These are phyloP conservation scores for Verruconis gallopava DNA, from an alignment of 2,329 filamentous ascomycete genomes.

Conservation along the genomic window DNA sequence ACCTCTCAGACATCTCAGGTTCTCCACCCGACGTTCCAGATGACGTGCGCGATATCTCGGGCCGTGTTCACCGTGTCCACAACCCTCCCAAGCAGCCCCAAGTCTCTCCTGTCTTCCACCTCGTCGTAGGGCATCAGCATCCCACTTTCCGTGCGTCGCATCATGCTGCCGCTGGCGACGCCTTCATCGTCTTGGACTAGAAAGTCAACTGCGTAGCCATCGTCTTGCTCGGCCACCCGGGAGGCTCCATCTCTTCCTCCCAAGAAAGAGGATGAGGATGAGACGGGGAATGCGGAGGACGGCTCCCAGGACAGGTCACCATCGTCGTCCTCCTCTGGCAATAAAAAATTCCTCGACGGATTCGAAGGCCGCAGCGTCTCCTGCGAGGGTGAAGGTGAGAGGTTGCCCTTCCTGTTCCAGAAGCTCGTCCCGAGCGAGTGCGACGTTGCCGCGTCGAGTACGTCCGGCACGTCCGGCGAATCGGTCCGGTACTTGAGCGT, in stretches of 20 bases:
- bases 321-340: conserved; percentile 44
- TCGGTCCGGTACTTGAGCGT: conserved; percentile 76
- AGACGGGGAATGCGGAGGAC: conserved; percentile 21
- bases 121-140: conserved; percentile 88
- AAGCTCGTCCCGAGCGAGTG: conserved; percentile 29
- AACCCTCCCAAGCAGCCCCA: conserved; percentile 62
- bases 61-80: conserved; percentile 64
- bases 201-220: conserved; percentile 31
- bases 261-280: conserved; percentile 20
- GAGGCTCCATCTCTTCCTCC: conserved; percentile 8
- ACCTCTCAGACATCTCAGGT: too few species aligned
- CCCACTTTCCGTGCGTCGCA: conserved; percentile 69
- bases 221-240: conserved; percentile 22
- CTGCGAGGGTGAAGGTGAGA: conserved; percentile 66
- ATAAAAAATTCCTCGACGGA: conserved; percentile 51
- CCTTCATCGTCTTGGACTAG: conserved; percentile 15
- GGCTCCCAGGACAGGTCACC: conserved; percentile 33
- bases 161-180: conserved; percentile 32
- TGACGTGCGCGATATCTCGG: conserved; percentile 50
- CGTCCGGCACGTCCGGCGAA: conserved; percentile 53
- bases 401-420: conserved; percentile 29
- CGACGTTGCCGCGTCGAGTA: conserved; percentile 25
- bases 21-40: conserved; percentile 54
- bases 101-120: conserved; percentile 45
- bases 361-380: conserved; percentile 66